Evolutionary conservation across 371 early-diverging fungal genomes (phyloP).

Genomic region (Zychaea mexicana): DNA sequence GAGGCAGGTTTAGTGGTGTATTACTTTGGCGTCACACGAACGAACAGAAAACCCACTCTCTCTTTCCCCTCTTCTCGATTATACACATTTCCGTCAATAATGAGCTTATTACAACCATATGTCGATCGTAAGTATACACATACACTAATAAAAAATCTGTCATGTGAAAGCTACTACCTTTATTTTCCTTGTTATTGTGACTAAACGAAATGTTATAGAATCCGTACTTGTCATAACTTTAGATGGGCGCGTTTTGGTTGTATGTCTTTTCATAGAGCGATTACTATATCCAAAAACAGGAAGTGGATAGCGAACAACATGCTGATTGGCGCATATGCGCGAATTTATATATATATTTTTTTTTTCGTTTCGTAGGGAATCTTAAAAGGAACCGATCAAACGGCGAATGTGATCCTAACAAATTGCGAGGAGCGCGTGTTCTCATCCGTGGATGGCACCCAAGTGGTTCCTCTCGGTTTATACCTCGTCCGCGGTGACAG

Average conservation of each 20-base stretch:
- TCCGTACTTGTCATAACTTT: constrained; percentile 56
- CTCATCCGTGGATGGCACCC: constrained; percentile 72
- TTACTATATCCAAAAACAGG: not conserved
- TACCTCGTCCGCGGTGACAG: constrained; percentile 82
- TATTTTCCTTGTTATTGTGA: not conserved
- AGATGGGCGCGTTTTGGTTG: constrained; percentile 70
- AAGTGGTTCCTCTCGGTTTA: constrained; percentile 71
- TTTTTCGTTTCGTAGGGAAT: constrained; percentile 51
- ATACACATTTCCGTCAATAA: no score
- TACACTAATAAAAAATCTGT: not conserved
- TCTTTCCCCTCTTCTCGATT: no score
- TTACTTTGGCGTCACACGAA: no score
- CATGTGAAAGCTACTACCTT: not conserved
- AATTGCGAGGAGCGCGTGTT: constrained; percentile 80
- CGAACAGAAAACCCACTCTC: no score
- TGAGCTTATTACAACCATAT: constrained; percentile 43
- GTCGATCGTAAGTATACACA: constrained; percentile 42
- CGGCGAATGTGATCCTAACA: constrained; percentile 74
- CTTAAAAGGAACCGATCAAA: constrained; percentile 81
- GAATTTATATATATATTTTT: no score
- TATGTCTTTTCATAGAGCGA: constrained; percentile 15
- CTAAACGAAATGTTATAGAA: constrained; percentile 8
- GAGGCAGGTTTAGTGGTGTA: no score
- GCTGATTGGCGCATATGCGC: not conserved
- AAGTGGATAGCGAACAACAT: not conserved